Evolutionary conservation across 2,329 filamentous ascomycete genomes (phyloP).

Genomic region (Diaporthe ampelina): DNA sequence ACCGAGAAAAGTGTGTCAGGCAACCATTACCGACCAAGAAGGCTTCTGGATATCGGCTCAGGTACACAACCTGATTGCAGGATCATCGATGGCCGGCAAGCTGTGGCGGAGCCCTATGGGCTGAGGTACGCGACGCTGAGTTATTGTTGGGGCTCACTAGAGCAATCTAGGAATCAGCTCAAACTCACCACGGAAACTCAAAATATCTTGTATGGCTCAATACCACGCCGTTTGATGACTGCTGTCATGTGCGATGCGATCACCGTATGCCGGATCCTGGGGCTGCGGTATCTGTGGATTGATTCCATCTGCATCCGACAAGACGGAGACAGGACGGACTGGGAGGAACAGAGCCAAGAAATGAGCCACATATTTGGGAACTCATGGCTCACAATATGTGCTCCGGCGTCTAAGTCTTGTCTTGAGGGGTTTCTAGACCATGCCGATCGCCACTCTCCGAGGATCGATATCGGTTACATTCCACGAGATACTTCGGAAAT

Average conservation of each 20-base stretch:
- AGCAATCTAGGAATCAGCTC: not conserved
- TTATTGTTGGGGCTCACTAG: not conserved
- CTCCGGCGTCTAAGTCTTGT: not conserved
- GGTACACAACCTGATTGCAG: not conserved
- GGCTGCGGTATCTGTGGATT: not conserved
- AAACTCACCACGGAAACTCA: not conserved
- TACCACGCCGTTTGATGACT: not conserved
- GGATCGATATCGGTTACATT: not conserved
- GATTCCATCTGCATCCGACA: not conserved
- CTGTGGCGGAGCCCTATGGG: not conserved
- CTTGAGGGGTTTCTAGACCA: not conserved
- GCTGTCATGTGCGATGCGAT: not conserved
- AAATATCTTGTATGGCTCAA: not conserved
- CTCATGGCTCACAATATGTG: slow-evolving; percentile 2
- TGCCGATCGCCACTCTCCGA: not conserved
- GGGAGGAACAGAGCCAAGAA: slow-evolving; percentile 10
- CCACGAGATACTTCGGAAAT: not conserved
- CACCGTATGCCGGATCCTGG: not conserved
- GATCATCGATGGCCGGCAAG: not conserved
- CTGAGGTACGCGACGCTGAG: not conserved
- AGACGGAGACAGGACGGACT: not conserved
- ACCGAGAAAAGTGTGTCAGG: not conserved
- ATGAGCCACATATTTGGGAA: slow-evolving; percentile 13
- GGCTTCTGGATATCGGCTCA: not conserved
- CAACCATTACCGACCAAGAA: not conserved